Conservation (phyloP, 2,329 filamentous ascomycete genomes). For the Parascedosporium putredinis region DNA sequence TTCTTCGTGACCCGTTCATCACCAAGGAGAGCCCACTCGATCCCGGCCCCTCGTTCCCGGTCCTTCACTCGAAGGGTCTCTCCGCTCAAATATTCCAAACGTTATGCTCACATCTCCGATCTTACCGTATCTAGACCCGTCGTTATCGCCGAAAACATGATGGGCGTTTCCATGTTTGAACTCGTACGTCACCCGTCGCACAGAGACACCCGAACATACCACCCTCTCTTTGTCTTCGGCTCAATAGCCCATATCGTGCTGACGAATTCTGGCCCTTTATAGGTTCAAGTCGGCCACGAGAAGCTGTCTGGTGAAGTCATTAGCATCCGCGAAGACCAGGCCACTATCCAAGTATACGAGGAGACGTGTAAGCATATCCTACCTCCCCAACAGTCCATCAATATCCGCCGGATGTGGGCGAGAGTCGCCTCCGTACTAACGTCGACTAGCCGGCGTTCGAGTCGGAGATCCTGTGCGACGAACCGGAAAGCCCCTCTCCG, state of each 20-base stretch:
- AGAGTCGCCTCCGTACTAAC: not conserved
- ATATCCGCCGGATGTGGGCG: not conserved
- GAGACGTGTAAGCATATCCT: slow-evolving; percentile 75
- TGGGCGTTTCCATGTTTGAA: slow-evolving; percentile 99
- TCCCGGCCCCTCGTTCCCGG: slow-evolving; percentile 11
- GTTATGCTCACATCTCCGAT: not conserved
- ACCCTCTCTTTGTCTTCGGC: not conserved
- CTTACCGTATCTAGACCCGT: slow-evolving; percentile 57
- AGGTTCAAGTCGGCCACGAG: slow-evolving; percentile 89
- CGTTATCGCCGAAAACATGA: slow-evolving; percentile 96
- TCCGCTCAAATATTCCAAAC: slow-evolving; percentile 5
- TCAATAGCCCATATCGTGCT: not conserved
- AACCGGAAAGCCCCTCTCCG: slow-evolving; percentile 91
- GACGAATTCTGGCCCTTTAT: slow-evolving; percentile 4
- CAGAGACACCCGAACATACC: not conserved
- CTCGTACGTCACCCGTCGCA: slow-evolving; percentile 52
- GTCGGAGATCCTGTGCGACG: slow-evolving; percentile 87
- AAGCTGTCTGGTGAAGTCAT: slow-evolving; percentile 95
- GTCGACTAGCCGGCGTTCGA: slow-evolving; percentile 67
- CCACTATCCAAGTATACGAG: slow-evolving; percentile 97
- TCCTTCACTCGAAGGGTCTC: too few relatives aligned
- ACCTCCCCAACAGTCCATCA: not conserved
- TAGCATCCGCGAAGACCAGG: slow-evolving; percentile 90
- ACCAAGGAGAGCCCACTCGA: slow-evolving; percentile 14
- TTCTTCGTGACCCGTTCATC: too few relatives aligned